These are phyloP conservation scores for Solanum infundibuliforme DNA, from an alignment of 257 asterid species.

Conservation along the genomic window DNA sequence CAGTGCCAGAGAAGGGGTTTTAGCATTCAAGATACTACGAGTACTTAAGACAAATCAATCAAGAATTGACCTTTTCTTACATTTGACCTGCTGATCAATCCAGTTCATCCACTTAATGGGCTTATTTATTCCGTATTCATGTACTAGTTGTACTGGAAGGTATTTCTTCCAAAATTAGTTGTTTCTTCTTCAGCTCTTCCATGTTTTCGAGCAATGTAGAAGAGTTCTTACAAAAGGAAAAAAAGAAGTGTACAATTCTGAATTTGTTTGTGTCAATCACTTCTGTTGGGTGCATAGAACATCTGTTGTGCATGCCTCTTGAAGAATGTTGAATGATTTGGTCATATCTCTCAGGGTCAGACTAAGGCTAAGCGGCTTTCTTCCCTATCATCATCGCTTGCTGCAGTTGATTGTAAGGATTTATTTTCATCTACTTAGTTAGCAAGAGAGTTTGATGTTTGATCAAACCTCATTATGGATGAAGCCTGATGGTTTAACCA, in stretches of 20 bases:
- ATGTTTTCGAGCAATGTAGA: not conserved
- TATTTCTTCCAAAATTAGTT: not conserved
- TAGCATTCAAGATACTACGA: not conserved
- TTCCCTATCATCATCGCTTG: conserved; percentile 57
- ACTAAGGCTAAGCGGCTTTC: conserved; percentile 64
- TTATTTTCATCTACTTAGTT: conserved; percentile 1
- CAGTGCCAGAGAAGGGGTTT: not conserved
- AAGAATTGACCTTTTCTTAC: not conserved
- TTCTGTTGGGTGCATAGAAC: not conserved
- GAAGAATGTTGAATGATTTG: not conserved
- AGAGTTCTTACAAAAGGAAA: not conserved
- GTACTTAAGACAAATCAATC: not conserved
- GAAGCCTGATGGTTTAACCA: not conserved
- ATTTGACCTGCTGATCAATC: not conserved
- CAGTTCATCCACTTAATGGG: not conserved
- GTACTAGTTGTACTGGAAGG: not conserved
- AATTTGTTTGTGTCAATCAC: not conserved
- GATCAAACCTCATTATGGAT: not conserved
- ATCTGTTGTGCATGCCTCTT: not conserved
- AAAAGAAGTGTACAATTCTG: not conserved
- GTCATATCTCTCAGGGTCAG: conserved; percentile 49
- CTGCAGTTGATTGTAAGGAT: conserved; percentile 52
- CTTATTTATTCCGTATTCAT: not conserved
- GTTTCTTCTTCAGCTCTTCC: not conserved
- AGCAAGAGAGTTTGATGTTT: conserved; percentile 4